These are phyloP conservation scores for Eurotiales sp. DNA, from an alignment of 2,329 filamentous ascomycete genomes.

Conservation along the genomic window DNA sequence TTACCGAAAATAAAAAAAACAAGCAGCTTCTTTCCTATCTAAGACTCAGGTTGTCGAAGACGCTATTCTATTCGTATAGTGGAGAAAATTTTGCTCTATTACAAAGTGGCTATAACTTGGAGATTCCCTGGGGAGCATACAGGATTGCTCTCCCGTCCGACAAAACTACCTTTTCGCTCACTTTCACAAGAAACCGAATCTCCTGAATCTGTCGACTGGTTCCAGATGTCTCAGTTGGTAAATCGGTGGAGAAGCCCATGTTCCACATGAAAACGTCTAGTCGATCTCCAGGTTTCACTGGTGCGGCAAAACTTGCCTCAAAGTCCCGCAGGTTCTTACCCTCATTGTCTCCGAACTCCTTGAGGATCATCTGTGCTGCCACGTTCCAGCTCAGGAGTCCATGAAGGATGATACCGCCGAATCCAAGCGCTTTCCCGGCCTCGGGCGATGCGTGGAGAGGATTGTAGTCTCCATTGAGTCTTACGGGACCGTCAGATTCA, in stretches of 20 bases:
- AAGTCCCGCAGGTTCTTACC: conserved; percentile 41
- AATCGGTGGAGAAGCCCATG: not conserved
- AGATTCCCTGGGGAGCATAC: conserved; percentile 47
- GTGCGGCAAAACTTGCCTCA: conserved; percentile 44
- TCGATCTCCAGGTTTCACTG: conserved; percentile 54
- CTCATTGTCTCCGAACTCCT: conserved; percentile 39
- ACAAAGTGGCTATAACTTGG: too few species aligned
- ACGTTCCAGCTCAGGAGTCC: conserved; percentile 49
- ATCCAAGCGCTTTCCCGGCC: conserved; percentile 42
- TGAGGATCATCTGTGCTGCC: conserved; percentile 42
- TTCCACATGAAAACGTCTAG: conserved; percentile 68
- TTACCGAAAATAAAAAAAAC: too few species aligned
- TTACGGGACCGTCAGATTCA: too few species aligned
- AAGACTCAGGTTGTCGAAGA: too few species aligned
- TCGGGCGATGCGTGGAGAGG: conserved; percentile 46
- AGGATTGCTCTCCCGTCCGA: conserved; percentile 67
- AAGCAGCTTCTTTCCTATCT: too few species aligned
- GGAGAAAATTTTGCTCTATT: too few species aligned
- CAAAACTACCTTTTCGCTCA: conserved; percentile 70
- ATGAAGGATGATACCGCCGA: conserved; percentile 46
- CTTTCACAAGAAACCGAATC: conserved; percentile 24
- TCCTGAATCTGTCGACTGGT: not conserved
- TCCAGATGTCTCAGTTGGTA: not conserved
- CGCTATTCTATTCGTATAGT: too few species aligned
- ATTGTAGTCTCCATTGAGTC: conserved; percentile 50